A percentile compares a stretch with the other conserved stretches of the same genome.
phyloP scores from a whole-genome alignment of 345 rosid genomes.

The Xanthoceras sorbifolium region DNA sequence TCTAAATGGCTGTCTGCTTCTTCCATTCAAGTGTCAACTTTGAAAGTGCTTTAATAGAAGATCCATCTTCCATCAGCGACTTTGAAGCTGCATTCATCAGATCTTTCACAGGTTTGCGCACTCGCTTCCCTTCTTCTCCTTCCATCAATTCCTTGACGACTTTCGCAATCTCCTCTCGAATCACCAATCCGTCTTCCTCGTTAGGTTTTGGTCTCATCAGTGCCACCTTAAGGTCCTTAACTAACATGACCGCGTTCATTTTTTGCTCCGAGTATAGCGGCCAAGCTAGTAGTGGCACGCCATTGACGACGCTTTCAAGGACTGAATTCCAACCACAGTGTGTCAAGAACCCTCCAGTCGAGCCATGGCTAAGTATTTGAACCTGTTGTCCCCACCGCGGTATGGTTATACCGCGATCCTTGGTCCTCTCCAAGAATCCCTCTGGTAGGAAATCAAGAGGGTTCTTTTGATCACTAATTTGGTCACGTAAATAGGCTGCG shows the following conservation, averaged over 20 bases:
- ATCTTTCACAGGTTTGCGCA: slow-evolving; percentile 16
- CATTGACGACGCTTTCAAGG: slow-evolving; percentile 24
- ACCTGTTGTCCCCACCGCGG: slow-evolving; percentile 15
- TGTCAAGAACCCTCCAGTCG: slow-evolving; percentile 16
- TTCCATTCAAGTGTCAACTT: neutral
- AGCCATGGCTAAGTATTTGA: slow-evolving; percentile 14
- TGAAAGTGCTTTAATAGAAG: neutral
- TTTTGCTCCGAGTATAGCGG: slow-evolving; percentile 43
- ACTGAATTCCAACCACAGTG: slow-evolving; percentile 22
- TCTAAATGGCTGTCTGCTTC: too few relatives aligned
- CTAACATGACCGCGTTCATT: slow-evolving; percentile 35
- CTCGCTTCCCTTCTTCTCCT: slow-evolving; percentile 32
- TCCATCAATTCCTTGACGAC: slow-evolving; percentile 31
- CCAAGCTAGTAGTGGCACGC: slow-evolving; percentile 38
- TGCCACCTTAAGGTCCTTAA: slow-evolving; percentile 11
- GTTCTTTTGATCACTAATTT: neutral
- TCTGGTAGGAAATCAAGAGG: slow-evolving; percentile 27
- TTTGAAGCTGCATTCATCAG: slow-evolving; percentile 25
- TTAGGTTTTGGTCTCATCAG: neutral
- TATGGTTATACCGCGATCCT: neutral
- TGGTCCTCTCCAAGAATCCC: slow-evolving; percentile 34
- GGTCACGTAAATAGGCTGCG: slow-evolving; percentile 7
- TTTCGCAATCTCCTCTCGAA: slow-evolving; percentile 29
- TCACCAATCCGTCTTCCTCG: slow-evolving; percentile 16
- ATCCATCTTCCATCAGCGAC: neutral